Conservation (phyloP, 164 flowering plant species). For the Vitis amurensis region DNA sequence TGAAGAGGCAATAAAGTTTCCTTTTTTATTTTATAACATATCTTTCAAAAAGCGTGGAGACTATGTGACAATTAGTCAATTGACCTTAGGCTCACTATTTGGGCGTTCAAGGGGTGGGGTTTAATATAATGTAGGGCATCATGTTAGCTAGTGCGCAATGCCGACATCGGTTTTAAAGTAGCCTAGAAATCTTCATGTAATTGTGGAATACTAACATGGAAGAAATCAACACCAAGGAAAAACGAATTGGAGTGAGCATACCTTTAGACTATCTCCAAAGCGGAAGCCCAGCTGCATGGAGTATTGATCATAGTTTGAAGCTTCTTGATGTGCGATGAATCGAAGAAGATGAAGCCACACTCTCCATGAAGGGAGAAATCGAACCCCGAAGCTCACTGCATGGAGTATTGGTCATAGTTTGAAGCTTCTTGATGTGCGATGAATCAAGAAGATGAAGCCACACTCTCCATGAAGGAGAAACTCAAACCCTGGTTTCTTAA, state of each 20-base stretch:
- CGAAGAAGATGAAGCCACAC: conserved; percentile 8
- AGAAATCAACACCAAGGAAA: background rate
- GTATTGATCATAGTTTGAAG: conserved; percentile 29
- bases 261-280: conserved; percentile 15
- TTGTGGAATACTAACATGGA: background rate
- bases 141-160: too few relatives aligned
- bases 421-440: conserved; percentile 20
- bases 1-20: too few relatives aligned
- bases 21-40: too few relatives aligned
- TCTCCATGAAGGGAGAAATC: conserved; percentile 2
- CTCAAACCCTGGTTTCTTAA: background rate
- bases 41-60: too few relatives aligned
- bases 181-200: background rate
- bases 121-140: too few relatives aligned
- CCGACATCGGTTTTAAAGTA: too few relatives aligned
- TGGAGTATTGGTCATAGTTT: conserved; percentile 24
- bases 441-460: conserved; percentile 7
- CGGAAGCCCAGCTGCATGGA: background rate
- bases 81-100: too few relatives aligned
- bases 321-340: conserved; percentile 12
- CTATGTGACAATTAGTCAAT: too few relatives aligned
- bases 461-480: conserved; percentile 4
- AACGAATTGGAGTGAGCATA: background rate
- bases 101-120: too few relatives aligned
- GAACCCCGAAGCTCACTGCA: background rate